These are phyloP conservation scores for Cetraspora pellucida DNA, from an alignment of 192 early-diverging fungal genomes.

Conservation along the genomic window DNA sequence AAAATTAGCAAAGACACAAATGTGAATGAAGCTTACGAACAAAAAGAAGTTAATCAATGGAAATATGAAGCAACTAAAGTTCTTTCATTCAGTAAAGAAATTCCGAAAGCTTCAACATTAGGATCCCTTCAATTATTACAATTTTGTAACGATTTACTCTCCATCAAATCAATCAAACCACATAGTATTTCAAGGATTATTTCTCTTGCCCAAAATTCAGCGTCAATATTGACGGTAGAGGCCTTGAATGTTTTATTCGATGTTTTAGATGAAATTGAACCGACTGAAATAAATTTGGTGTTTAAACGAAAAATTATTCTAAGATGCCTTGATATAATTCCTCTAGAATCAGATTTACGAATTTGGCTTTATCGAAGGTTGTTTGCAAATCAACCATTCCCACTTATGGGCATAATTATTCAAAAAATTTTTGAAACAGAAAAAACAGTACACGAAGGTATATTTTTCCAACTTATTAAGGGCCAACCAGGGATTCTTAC, in stretches of 20 bases:
- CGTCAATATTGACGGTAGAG: constrained; percentile 1
- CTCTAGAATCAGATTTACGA: constrained; percentile 9
- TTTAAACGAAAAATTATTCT: constrained; percentile 7
- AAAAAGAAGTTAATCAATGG: constrained; percentile 1
- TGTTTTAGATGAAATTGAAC: not conserved
- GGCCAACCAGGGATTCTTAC: not conserved
- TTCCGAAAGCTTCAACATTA: not conserved
- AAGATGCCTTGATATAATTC: constrained; percentile 24
- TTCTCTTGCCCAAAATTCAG: not conserved
- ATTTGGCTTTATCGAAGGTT: constrained; percentile 23
- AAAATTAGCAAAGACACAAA: not conserved
- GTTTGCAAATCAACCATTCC: constrained; percentile 28
- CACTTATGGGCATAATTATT: constrained; percentile 23
- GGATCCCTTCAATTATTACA: constrained; percentile 26
- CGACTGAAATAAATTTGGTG: not conserved
- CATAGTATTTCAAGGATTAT: not conserved
- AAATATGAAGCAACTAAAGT: constrained; percentile 16
- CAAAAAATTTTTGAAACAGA: constrained; percentile 18
- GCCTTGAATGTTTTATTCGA: not conserved
- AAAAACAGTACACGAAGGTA: not conserved
- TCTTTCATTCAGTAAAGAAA: not conserved
- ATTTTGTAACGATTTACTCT: constrained; percentile 33
- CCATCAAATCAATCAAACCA: constrained; percentile 1
- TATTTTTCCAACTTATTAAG: constrained; percentile 5
- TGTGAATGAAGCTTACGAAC: not conserved